Evolutionary conservation across 2,329 filamentous ascomycete species (phyloP), one percentile per base, ranked within the genome.

Genomic region (Trichoderma afroharzianum): DNA sequence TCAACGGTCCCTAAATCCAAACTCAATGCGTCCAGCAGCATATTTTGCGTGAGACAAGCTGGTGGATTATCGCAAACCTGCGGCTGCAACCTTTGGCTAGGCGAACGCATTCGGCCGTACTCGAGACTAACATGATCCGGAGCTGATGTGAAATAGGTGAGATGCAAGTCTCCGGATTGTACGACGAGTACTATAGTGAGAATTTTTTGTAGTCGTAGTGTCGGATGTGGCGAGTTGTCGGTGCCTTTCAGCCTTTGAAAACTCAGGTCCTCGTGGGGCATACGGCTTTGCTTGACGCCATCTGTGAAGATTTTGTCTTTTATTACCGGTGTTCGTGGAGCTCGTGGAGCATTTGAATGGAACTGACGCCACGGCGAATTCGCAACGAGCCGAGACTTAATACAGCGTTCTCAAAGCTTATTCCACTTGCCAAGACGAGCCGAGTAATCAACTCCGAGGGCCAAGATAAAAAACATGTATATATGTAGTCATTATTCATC

Each of bases 1-100:
- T n/a, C n/a, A 32, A 36, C 63, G 26, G 18, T 9, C 21, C 18
- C 15, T 18, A 53, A 18, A 36, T 3, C 21, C 24, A 30, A 59
- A 47, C 50, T 32, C 36, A 30, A 68, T 47, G 64, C 53, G 12
- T 26, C 26, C 1, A 14, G 1, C 55, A 26, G 14, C 53, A 59
- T 33, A 39, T 61, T 47, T 50, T n/a, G 32, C 28, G 53, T 33
- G 64, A 68, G 64, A 68, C 64, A 68, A 59, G 7, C 26, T 26
- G 33, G 36, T 21, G 36, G 64, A 28, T 28, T 26, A 18, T 61
- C 26, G n/a, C 64, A 68, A 47, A 43, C 18, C 32, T 43, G 33
- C 55, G 64, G 64, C 64, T 68, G 36, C 36, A 59, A 68, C 64
- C 55, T 50, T 50, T 18, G n/a, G 33, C 36, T 58, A 68, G 26